Percentiles rank a stretch among this genome's conserved stretches.
These are phyloP conservation scores for Tylopilus sp. DNA, from an alignment of 1,284 basidiomycete genomes.

Conservation along the genomic window DNA sequence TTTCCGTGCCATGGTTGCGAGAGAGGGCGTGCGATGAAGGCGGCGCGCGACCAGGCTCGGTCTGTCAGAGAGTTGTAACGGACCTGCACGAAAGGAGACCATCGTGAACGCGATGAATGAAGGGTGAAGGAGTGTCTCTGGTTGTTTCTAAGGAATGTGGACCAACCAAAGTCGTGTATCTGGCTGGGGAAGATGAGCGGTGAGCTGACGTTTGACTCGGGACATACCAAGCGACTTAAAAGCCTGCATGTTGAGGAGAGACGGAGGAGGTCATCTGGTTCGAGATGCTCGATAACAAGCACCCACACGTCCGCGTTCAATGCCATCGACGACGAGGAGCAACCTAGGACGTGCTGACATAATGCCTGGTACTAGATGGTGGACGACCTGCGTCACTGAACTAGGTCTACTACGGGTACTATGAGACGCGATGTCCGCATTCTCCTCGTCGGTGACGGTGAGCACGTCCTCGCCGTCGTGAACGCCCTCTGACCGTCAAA, in stretches of 20 bases:
- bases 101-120: slow-evolving; percentile 40
- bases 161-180: slow-evolving; percentile 64
- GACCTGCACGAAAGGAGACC: slow-evolving; percentile 46
- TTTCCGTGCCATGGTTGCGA: slow-evolving; percentile 59
- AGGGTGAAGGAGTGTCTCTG: slow-evolving; percentile 54
- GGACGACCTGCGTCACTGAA: background rate
- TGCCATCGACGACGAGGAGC: slow-evolving; percentile 9
- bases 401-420: slow-evolving; percentile 24
- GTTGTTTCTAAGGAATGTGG: slow-evolving; percentile 45
- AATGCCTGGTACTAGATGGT: slow-evolving; percentile 5
- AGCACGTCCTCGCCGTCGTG: slow-evolving; percentile 25
- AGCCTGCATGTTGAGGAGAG: slow-evolving; percentile 46
- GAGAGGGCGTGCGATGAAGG: slow-evolving; percentile 65
- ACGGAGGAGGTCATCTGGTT: slow-evolving; percentile 42
- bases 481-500: background rate
- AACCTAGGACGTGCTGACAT: slow-evolving; percentile 18
- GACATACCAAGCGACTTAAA: slow-evolving; percentile 48
- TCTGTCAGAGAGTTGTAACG: slow-evolving; percentile 56
- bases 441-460: slow-evolving; percentile 90
- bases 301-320: slow-evolving; percentile 57
- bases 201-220: background rate
- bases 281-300: slow-evolving; percentile 47
- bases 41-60: slow-evolving; percentile 47
- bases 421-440: slow-evolving; percentile 92
- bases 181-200: slow-evolving; percentile 28